Percentiles rank a stretch among this genome's conserved stretches.
These are phyloP conservation scores for Pontederia crassipes DNA, from an alignment of 176 grass and related monocot genomes.

Conservation along the genomic window DNA sequence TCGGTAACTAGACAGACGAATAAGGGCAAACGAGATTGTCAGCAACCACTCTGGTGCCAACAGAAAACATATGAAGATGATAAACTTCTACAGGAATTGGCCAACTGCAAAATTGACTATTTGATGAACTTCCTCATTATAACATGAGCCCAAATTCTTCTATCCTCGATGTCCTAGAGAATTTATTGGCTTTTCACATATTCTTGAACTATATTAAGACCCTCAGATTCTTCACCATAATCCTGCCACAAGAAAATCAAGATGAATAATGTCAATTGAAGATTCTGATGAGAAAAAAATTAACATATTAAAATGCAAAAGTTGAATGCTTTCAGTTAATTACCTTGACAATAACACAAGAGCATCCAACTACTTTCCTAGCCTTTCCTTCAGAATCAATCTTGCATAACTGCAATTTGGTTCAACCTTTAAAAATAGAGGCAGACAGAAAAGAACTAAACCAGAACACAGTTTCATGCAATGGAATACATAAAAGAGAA, in stretches of 20 bases:
- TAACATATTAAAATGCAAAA: neutral
- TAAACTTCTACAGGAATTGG: no score
- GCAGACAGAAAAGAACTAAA: neutral
- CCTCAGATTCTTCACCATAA: slow-evolving; percentile 79
- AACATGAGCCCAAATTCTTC: no score
- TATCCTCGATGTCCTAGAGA: neutral
- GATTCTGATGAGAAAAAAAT: neutral
- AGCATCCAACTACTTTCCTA: slow-evolving; percentile 84
- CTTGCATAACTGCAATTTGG: slow-evolving; percentile 58
- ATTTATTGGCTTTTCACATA: slow-evolving; percentile 60
- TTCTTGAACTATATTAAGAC: slow-evolving; percentile 82
- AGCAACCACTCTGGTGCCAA: no score
- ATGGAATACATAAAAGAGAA: neutral
- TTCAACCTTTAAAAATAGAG: neutral
- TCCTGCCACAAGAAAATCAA: slow-evolving; percentile 36
- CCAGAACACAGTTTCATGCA: neutral
- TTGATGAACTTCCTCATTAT: no score
- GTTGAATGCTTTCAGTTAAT: neutral
- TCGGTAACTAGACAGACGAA: no score
- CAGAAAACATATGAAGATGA: no score
- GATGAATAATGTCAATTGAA: neutral
- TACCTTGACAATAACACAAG: slow-evolving; percentile 74
- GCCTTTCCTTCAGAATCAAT: slow-evolving; percentile 79
- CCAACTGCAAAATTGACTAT: no score
- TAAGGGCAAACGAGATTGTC: no score